Evolutionary conservation across 2,329 filamentous ascomycete species (phyloP).

Genomic region (Chrysoporthe puriensis): DNA sequence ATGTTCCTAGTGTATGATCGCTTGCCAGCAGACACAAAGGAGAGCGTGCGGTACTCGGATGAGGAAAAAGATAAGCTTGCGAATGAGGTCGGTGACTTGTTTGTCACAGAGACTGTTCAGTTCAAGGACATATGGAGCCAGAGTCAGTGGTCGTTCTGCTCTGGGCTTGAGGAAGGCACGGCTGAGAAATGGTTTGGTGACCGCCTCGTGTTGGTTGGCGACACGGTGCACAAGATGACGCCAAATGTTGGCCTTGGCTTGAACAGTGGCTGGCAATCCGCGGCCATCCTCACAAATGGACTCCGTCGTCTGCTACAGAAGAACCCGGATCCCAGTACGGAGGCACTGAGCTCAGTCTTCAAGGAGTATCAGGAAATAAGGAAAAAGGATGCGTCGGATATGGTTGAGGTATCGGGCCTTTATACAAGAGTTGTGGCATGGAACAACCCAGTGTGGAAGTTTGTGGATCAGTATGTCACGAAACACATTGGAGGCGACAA

Average conservation of each 20-base stretch:
- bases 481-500: conserved; percentile 27
- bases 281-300: conserved; percentile 30
- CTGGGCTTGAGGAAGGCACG: conserved; percentile 31
- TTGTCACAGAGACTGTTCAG: conserved; percentile 25
- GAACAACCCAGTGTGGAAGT: conserved; percentile 27
- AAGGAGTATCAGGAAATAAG: conserved; percentile 29
- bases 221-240: conserved; percentile 34
- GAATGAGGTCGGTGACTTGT: conserved; percentile 21
- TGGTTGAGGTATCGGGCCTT: conserved; percentile 19
- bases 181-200: conserved; percentile 29
- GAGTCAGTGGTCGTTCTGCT: conserved; percentile 22
- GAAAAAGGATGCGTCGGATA: conserved; percentile 26
- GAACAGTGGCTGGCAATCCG: conserved; percentile 33
- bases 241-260: conserved; percentile 32
- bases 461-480: conserved; percentile 29
- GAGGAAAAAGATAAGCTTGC: conserved; percentile 29
- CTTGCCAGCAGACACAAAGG: conserved; percentile 23
- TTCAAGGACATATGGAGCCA: conserved; percentile 29
- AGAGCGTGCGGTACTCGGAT: conserved; percentile 25
- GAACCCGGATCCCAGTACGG: conserved; percentile 18
- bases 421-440: conserved; percentile 30
- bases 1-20: conserved; percentile 30
- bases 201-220: conserved; percentile 32
- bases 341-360: conserved; percentile 28
- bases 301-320: conserved; percentile 24